These are phyloP conservation scores for Kalanchoe fedtschenkoi DNA, from an alignment of 164 flowering plant genomes.

Conservation along the genomic window DNA sequence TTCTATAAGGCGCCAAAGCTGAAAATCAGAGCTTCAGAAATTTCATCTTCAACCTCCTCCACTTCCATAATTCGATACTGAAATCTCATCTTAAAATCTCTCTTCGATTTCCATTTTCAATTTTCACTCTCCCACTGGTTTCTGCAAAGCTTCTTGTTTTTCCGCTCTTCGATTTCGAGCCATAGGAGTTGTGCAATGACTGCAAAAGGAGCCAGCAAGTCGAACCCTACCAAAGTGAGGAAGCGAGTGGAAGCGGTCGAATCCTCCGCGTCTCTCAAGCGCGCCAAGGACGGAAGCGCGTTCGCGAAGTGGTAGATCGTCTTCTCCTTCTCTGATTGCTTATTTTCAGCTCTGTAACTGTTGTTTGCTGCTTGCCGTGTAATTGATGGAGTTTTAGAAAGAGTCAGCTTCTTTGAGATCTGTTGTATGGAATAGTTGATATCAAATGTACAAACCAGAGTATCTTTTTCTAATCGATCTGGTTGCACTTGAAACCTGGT, in stretches of 20 bases:
- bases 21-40: background rate
- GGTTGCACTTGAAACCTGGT: too few species aligned
- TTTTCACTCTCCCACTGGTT: background rate
- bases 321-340: background rate
- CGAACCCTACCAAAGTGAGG: conserved; percentile 43
- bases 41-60: too few species aligned
- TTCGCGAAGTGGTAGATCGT: conserved; percentile 52
- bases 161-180: background rate
- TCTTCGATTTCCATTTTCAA: background rate
- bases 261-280: conserved; percentile 26
- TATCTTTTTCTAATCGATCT: too few species aligned
- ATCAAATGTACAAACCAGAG: too few species aligned
- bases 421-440: too few species aligned
- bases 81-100: background rate
- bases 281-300: conserved; percentile 80
- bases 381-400: background rate
- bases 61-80: background rate
- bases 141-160: background rate
- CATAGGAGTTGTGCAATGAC: background rate
- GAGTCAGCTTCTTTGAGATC: too few species aligned
- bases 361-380: background rate
- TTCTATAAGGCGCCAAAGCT: background rate
- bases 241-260: conserved; percentile 59
- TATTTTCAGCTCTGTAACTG: background rate
- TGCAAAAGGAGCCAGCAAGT: conserved; percentile 22